These are phyloP conservation scores for Galeopsis tetrahit DNA, from an alignment of 257 asterid species.

Conservation along the genomic window DNA sequence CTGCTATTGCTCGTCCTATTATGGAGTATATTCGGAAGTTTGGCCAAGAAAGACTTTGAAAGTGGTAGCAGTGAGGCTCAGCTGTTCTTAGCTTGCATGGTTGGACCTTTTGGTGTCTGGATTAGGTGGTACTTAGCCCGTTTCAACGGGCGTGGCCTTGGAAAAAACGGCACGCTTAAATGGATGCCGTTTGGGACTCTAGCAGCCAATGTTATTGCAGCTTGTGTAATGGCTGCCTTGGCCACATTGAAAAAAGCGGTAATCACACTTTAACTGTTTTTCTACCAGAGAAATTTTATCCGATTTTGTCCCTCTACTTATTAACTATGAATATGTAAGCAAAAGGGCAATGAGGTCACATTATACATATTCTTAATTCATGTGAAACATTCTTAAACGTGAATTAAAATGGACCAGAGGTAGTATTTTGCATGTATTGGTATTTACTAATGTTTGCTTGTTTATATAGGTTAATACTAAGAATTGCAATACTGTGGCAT, in stretches of 20 bases:
- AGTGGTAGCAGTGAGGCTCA: slow-evolving; percentile 55
- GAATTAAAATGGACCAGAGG: too few relatives aligned
- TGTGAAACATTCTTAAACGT: too few relatives aligned
- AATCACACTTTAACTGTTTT: too few relatives aligned
- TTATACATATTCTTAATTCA: too few relatives aligned
- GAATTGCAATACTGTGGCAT: slow-evolving; percentile 54
- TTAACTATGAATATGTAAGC: too few relatives aligned
- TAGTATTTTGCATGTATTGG: neutral
- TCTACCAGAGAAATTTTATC: too few relatives aligned
- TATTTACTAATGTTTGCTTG: neutral
- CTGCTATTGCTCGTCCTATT: slow-evolving; percentile 50
- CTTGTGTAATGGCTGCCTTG: slow-evolving; percentile 86
- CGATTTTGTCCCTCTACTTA: too few relatives aligned
- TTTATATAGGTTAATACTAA: slow-evolving; percentile 47
- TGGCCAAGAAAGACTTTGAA: slow-evolving; percentile 50
- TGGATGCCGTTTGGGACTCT: slow-evolving; percentile 97
- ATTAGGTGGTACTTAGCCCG: slow-evolving; percentile 84
- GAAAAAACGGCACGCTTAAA: slow-evolving; percentile 50
- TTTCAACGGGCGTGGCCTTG: slow-evolving; percentile 77
- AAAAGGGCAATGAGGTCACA: too few relatives aligned
- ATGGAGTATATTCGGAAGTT: slow-evolving; percentile 53
- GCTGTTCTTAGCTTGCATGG: slow-evolving; percentile 75
- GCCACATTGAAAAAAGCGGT: slow-evolving; percentile 74
- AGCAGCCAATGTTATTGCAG: slow-evolving; percentile 85
- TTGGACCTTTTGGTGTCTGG: slow-evolving; percentile 95